Evolutionary conservation across 2,329 filamentous ascomycete species (phyloP).

Genomic region (Arthroderma uncinatum): DNA sequence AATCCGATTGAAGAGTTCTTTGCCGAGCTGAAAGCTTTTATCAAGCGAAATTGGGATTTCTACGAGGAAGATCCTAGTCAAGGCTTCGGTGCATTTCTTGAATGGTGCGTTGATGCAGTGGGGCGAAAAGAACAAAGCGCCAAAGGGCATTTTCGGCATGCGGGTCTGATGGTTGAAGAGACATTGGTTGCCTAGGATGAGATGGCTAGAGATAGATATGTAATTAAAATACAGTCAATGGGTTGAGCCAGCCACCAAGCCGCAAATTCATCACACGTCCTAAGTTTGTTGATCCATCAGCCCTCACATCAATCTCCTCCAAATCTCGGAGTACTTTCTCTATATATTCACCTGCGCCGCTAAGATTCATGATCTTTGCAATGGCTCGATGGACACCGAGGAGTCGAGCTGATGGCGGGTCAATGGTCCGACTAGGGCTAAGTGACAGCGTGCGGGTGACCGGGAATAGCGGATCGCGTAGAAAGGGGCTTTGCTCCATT

Average conservation of each 20-base stretch:
- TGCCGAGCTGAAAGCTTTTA: constrained; percentile 27
- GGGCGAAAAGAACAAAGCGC: constrained; percentile 16
- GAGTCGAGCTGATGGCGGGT: constrained; percentile 18
- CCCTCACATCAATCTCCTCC: constrained; percentile 21
- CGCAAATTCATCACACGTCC: constrained; percentile 13
- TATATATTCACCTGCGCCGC: constrained; percentile 17
- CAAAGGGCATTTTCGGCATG: constrained; percentile 19
- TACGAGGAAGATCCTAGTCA: constrained; percentile 16
- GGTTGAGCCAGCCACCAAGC: constrained; percentile 16
- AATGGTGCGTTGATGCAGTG: constrained; percentile 21
- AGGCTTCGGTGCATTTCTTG: constrained; percentile 21
- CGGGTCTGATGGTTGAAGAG: constrained; percentile 13
- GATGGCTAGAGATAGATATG: no score
- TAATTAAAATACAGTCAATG: constrained; percentile 7
- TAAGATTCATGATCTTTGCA: constrained; percentile 16
- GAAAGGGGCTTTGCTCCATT: constrained; percentile 2
- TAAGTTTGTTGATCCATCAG: constrained; percentile 15
- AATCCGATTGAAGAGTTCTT: constrained; percentile 32
- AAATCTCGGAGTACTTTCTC: constrained; percentile 16
- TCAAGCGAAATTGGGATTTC: constrained; percentile 22
- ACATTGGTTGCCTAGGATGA: no score
- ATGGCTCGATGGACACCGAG: constrained; percentile 15
- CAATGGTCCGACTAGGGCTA: constrained; percentile 19
- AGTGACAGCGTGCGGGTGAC: constrained; percentile 14
- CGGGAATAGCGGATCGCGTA: constrained; percentile 12